A percentile compares a stretch with the other conserved stretches of the same genome.
phyloP scores from a whole-genome alignment of 2,329 filamentous ascomycete species.

The Celoporthe dispersa region DNA sequence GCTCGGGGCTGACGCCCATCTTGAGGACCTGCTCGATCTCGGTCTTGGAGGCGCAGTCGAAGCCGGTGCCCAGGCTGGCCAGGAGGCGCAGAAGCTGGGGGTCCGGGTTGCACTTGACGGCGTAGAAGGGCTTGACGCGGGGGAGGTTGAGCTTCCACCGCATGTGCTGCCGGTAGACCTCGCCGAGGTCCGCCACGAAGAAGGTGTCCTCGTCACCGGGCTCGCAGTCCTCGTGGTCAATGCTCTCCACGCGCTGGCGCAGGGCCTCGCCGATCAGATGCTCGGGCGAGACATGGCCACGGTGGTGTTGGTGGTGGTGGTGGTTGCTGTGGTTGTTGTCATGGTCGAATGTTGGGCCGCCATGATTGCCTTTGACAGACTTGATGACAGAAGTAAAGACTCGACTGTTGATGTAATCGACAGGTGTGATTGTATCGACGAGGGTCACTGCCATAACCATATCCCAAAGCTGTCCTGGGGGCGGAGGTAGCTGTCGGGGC shows the following conservation, averaged over 20 bases:
- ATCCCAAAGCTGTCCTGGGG: conserved; percentile 49
- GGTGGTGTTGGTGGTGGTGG: conserved; percentile 38
- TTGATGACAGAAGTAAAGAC: conserved; percentile 44
- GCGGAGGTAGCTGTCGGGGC: conserved; percentile 32
- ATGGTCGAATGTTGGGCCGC: conserved; percentile 38
- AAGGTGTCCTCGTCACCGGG: conserved; percentile 96
- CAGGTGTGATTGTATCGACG: conserved; percentile 57
- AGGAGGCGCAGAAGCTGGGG: conserved; percentile 86
- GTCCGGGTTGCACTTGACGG: conserved; percentile 99
- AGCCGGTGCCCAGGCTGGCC: conserved; percentile 86
- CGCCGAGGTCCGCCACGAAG: conserved; percentile 96
- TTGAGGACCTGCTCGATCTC: conserved; percentile 92
- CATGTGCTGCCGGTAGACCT: conserved; percentile 97
- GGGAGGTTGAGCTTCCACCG: conserved; percentile 95
- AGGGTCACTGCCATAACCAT: conserved; percentile 69
- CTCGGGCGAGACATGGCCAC: conserved; percentile 64
- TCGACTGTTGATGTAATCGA: conserved; percentile 56
- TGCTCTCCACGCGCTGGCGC: conserved; percentile 79
- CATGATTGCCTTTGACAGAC: conserved; percentile 36
- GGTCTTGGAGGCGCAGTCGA: conserved; percentile 96
- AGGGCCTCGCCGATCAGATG: conserved; percentile 85
- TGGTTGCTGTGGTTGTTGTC: conserved; percentile 35
- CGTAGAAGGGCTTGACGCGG: conserved; percentile 95
- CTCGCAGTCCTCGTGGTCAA: conserved; percentile 87
- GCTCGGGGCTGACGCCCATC: conserved; percentile 80